Base-by-base conservation (phyloP, 2,329 filamentous ascomycete species). In the Colletotrichum sansevieriae region DNA sequence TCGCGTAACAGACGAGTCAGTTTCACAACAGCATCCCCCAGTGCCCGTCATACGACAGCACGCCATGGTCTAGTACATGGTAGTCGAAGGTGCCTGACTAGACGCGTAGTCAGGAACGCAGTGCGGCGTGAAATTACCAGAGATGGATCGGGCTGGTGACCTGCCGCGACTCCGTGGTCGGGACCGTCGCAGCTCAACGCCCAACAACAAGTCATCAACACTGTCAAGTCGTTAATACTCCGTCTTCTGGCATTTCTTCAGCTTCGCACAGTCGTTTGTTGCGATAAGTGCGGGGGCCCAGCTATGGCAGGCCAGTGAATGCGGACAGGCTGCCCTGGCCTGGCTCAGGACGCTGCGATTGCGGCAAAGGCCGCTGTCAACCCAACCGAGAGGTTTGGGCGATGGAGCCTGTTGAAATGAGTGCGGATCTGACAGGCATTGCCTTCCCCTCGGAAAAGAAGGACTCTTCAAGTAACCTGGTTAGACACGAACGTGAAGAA, bases 331-430 rank as follows among this genome's bases (percentile, higher is more conserved):
- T 33, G 66, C 25, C n/a, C 47, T 43, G 59, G n/a, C 35, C 59
- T 35, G 25, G 37, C n/a, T 20, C 47, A 47, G 41, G 39, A 15
- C 41, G 47, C 55, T 56, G 56, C 49, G 60, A 61, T 51, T 54
- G 8, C 66, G 66, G 66, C 66, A 69, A 66, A 66, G 49, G 47
- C 66, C 66, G 66, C 62, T 66, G 66, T 69, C 62, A 68, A 25
- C 12, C 25, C 41, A 61, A 43, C 54, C 41, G 56, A 66, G 49
- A 9, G 20, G 43, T 18, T 41, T 55, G 56, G 66, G 18, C 47
- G 49, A 59, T 61, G 56, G 66, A 29, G 56, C 54, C 55, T 49
- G 55, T 10, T 61, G 66, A 69, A 69, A 69, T 69, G 62, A 69
- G 43, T 35, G 49, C 49, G 66, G 63, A 65, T 51, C 55, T 41